A percentile compares a stretch with the other conserved stretches of the same genome.
These are phyloP conservation scores for Rauvolfia tetraphylla DNA, from an alignment of 257 asterid species.

Conservation along the genomic window DNA sequence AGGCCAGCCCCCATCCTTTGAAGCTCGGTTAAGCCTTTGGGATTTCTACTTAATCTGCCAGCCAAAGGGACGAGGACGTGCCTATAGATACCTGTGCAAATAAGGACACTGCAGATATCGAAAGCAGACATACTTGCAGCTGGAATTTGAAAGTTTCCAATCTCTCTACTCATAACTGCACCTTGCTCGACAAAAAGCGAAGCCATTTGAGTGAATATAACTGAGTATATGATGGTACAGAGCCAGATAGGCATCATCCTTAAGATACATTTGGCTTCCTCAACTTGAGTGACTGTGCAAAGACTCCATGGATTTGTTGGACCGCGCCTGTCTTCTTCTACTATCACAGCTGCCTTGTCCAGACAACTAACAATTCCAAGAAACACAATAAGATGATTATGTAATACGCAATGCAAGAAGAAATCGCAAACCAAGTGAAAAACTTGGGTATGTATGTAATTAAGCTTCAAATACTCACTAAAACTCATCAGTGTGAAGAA, in stretches of 20 bases:
- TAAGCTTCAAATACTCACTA: constrained; percentile 29
- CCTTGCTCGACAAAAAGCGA: constrained; percentile 86
- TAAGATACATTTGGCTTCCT: constrained; percentile 72
- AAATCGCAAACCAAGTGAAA: background rate
- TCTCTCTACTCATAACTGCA: constrained; percentile 39
- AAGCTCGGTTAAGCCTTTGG: constrained; percentile 64
- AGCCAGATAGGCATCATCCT: constrained; percentile 74
- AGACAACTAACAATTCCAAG: constrained; percentile 33
- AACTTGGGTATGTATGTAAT: too few species aligned
- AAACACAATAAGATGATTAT: background rate
- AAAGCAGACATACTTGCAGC: constrained; percentile 86
- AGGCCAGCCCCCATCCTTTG: constrained; percentile 86
- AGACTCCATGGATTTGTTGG: constrained; percentile 49
- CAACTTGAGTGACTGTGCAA: constrained; percentile 74
- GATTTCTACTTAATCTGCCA: constrained; percentile 36
- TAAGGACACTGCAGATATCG: constrained; percentile 63
- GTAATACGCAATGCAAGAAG: background rate
- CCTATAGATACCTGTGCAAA: constrained; percentile 55
- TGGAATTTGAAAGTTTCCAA: constrained; percentile 55
- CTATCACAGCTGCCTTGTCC: constrained; percentile 58
- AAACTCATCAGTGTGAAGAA: constrained; percentile 50
- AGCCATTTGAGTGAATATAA: constrained; percentile 80
- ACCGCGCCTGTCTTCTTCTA: constrained; percentile 33
- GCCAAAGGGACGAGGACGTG: constrained; percentile 51
- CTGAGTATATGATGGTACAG: constrained; percentile 74